Percentiles rank a stretch among this genome's conserved stretches.
Evolutionary conservation across 192 early-diverging fungal genomes (phyloP).

Genomic region (Gigaspora rosea): DNA sequence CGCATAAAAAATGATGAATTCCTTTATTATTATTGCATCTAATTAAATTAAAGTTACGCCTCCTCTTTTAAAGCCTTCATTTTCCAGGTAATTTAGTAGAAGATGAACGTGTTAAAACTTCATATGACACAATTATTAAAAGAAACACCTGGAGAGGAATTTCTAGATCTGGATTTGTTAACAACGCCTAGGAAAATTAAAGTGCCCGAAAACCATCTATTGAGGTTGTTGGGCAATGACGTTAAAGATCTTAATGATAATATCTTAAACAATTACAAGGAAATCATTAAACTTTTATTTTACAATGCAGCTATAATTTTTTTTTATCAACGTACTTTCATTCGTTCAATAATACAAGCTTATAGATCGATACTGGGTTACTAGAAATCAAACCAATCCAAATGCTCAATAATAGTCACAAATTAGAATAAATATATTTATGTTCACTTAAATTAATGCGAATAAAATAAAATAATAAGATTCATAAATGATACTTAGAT

Average conservation of each 20-base stretch:
- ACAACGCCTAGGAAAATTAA: slow-evolving; percentile 69
- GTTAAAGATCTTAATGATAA: slow-evolving; percentile 39
- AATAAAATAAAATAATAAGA: no score
- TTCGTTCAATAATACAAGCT: no score
- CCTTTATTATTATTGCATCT: neutral
- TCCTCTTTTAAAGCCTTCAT: slow-evolving; percentile 49
- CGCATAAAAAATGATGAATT: neutral
- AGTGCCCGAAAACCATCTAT: slow-evolving; percentile 52
- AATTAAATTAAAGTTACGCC: neutral
- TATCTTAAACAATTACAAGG: neutral
- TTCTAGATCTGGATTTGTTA: slow-evolving; percentile 87
- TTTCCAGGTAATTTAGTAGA: slow-evolving; percentile 83
- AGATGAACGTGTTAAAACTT: slow-evolving; percentile 80
- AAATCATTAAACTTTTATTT: no score
- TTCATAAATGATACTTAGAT: no score
- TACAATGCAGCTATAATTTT: no score
- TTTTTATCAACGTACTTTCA: no score
- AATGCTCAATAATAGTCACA: no score
- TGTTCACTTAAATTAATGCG: no score
- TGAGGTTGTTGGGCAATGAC: slow-evolving; percentile 56
- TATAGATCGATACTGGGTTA: no score
- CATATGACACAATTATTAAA: slow-evolving; percentile 90
- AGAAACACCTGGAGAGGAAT: slow-evolving; percentile 72
- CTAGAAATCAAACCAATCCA: no score
- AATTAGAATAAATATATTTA: no score